Evolutionary conservation across 2,329 filamentous ascomycete genomes (phyloP).

Genomic region (Ophidiomyces ophidiicola): DNA sequence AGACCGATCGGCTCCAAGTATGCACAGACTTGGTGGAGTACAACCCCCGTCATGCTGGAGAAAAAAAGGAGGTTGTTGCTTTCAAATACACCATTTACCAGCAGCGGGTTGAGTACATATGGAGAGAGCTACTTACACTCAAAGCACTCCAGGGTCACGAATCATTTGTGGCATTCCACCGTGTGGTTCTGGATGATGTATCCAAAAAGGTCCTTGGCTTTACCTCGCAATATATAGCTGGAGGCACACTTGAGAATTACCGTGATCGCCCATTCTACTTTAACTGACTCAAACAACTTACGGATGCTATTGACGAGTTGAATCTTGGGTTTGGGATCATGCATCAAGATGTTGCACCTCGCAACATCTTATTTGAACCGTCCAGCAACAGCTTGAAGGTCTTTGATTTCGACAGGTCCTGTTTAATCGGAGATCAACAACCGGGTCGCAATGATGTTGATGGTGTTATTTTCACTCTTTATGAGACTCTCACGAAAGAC

Average conservation of each 20-base stretch:
- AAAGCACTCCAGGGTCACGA: constrained; percentile 9
- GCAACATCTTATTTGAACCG: constrained; percentile 13
- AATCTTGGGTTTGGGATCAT: constrained; percentile 11
- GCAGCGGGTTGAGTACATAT: constrained; percentile 7
- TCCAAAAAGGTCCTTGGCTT: constrained; percentile 11
- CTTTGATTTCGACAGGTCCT: constrained; percentile 9
- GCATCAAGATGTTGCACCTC: constrained; percentile 12
- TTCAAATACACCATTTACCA: constrained; percentile 12
- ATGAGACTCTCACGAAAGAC: constrained; percentile 11
- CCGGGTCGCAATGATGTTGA: constrained; percentile 4
- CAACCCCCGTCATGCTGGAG: too few species aligned
- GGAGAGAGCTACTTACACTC: constrained; percentile 10
- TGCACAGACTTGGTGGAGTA: constrained; percentile 6
- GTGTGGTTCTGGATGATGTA: constrained; percentile 11
- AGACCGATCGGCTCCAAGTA: constrained; percentile 4
- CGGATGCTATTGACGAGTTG: constrained; percentile 11
- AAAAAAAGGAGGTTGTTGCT: constrained; percentile 4
- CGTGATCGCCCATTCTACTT: constrained; percentile 10
- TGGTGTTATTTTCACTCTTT: constrained; percentile 8
- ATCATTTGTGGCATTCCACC: constrained; percentile 9
- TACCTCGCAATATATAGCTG: constrained; percentile 8
- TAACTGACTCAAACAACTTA: constrained; percentile 11
- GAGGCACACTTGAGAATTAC: constrained; percentile 11
- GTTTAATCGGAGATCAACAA: neutral
- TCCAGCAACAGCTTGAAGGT: constrained; percentile 5